Conservation (phyloP, 345 rosid genomes). For the Eucalyptus marginata region DNA sequence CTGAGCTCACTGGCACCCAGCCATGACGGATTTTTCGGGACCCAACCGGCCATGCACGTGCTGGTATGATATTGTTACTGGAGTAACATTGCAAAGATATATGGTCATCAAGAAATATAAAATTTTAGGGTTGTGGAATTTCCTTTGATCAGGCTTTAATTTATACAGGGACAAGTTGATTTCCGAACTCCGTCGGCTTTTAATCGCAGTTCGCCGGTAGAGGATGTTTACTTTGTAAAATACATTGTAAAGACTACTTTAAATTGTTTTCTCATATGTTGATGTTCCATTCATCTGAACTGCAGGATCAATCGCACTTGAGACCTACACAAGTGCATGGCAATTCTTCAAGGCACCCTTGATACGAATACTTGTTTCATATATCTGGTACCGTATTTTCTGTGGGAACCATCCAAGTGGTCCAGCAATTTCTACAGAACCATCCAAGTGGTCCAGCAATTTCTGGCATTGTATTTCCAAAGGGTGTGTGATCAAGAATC, state of each 20-base stretch:
- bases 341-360: slow-evolving; percentile 32
- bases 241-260: not conserved
- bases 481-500: not conserved
- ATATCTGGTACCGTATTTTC: not conserved
- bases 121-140: not conserved
- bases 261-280: not conserved
- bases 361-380: not conserved
- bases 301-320: slow-evolving; percentile 48
- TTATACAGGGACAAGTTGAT: slow-evolving; percentile 32
- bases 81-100: not conserved
- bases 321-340: slow-evolving; percentile 50
- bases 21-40: slow-evolving; percentile 33
- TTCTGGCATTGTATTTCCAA: not conserved
- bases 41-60: slow-evolving; percentile 30
- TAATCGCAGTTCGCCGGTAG: slow-evolving; percentile 35
- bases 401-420: not conserved
- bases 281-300: not conserved
- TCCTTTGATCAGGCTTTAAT: not conserved
- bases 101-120: not conserved
- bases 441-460: too few relatives aligned
- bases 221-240: not conserved
- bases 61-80: slow-evolving; percentile 13
- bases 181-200: slow-evolving; percentile 28
- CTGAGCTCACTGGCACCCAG: slow-evolving; percentile 29
- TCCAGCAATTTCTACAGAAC: too few relatives aligned